Conservation (phyloP, 1,284 basidiomycete genomes). For the Inonotus hispidus region DNA sequence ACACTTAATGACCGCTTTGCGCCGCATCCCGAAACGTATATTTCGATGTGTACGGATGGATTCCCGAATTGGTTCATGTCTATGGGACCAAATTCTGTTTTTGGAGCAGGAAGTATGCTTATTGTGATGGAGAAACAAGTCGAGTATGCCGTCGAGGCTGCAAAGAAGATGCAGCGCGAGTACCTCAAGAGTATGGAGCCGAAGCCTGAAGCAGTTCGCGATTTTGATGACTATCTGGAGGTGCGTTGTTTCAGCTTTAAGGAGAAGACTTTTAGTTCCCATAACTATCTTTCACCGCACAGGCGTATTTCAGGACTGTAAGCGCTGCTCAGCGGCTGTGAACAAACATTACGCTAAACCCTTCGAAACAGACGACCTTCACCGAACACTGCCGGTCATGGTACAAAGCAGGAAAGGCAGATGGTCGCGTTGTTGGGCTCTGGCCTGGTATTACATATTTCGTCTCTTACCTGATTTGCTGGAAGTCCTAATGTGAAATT, state of each 20-base stretch:
- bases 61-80: slow-evolving; percentile 59
- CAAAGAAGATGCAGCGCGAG: slow-evolving; percentile 56
- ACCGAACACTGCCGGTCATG: slow-evolving; percentile 55
- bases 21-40: slow-evolving; percentile 50
- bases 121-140: slow-evolving; percentile 51
- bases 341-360: not conserved
- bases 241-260: slow-evolving; percentile 22
- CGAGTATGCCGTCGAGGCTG: slow-evolving; percentile 46
- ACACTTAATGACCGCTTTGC: slow-evolving; percentile 44
- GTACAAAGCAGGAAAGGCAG: slow-evolving; percentile 58
- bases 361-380: slow-evolving; percentile 44
- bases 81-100: slow-evolving; percentile 52
- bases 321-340: slow-evolving; percentile 7
- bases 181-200: slow-evolving; percentile 52
- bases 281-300: not conserved
- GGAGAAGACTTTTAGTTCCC: not conserved
- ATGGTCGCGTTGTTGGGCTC: slow-evolving; percentile 49
- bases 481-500: not conserved
- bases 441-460: slow-evolving; percentile 50
- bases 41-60: slow-evolving; percentile 49
- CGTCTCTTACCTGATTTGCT: no score
- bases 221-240: slow-evolving; percentile 53
- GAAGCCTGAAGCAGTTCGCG: slow-evolving; percentile 48
- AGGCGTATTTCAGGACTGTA: slow-evolving; percentile 43
- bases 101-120: slow-evolving; percentile 48